These are phyloP conservation scores for Pichia pseudocactophila DNA, from an alignment of 805 yeast species.

Conservation along the genomic window DNA sequence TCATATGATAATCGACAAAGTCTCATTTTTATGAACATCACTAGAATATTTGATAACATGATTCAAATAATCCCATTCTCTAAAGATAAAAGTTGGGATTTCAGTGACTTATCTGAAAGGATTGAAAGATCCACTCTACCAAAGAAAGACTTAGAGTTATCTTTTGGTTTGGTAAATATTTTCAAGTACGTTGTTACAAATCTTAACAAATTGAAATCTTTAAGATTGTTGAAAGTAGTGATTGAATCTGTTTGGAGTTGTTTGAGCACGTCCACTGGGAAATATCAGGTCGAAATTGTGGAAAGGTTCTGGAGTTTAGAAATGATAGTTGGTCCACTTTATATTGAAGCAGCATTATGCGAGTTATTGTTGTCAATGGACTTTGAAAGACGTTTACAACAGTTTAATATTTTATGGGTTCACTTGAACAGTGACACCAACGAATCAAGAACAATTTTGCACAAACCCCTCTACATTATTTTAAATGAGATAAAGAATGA, in stretches of 20 bases:
- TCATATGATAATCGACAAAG: constrained; percentile 12
- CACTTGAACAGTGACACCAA: constrained; percentile 43
- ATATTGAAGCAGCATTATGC: constrained; percentile 68
- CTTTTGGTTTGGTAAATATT: constrained; percentile 37
- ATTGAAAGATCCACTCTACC: constrained; percentile 20
- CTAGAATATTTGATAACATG: constrained; percentile 29
- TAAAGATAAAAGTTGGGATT: constrained; percentile 23
- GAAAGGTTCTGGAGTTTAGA: constrained; percentile 55
- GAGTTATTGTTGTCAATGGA: constrained; percentile 39
- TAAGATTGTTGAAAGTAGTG: constrained; percentile 32
- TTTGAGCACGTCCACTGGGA: constrained; percentile 39
- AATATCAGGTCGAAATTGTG: constrained; percentile 63
- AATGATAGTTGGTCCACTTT: constrained; percentile 39
- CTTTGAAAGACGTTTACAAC: constrained; percentile 36
- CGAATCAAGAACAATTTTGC: constrained; percentile 41
- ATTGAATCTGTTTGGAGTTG: constrained; percentile 47
- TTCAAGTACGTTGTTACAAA: constrained; percentile 29
- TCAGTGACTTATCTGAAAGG: constrained; percentile 18
- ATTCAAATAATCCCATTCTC: constrained; percentile 39
- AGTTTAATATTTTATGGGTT: constrained; percentile 65
- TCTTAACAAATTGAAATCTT: constrained; percentile 27
- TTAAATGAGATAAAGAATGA: constrained; percentile 52
- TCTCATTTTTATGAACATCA: constrained; percentile 24
- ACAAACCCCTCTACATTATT: constrained; percentile 56
- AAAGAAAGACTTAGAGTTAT: constrained; percentile 20